These are phyloP conservation scores for Komagataella kurtzmanii DNA, from an alignment of 805 yeast genomes.

Conservation along the genomic window DNA sequence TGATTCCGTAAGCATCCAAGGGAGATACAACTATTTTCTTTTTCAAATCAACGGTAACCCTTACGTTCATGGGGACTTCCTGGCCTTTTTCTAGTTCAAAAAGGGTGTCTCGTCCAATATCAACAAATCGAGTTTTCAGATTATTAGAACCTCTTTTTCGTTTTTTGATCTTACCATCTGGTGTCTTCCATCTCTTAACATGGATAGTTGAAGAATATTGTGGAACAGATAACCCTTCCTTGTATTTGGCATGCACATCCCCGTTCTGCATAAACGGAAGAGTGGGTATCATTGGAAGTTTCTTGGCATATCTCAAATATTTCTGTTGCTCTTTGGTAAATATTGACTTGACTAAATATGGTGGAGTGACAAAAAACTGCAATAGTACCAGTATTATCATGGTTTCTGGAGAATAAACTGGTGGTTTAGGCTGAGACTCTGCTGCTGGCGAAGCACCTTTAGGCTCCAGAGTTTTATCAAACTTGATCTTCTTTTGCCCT, in stretches of 20 bases:
- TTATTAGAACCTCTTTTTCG: conserved; percentile 33
- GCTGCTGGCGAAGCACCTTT: conserved; percentile 5
- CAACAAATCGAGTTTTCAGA: conserved; percentile 50
- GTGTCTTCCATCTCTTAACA: conserved; percentile 23
- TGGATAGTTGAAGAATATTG: conserved; percentile 14
- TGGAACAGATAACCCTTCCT: conserved; percentile 52
- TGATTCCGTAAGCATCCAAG: conserved; percentile 49
- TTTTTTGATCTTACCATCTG: conserved; percentile 24
- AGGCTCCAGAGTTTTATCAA: conserved; percentile 8
- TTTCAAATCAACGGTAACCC: conserved; percentile 68
- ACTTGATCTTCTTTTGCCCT: conserved; percentile 1
- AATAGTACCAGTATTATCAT: conserved; percentile 53
- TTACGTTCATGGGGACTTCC: conserved; percentile 61
- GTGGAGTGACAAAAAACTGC: conserved; percentile 78
- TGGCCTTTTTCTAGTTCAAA: conserved; percentile 39
- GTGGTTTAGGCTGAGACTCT: conserved; percentile 14
- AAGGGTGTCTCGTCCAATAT: conserved; percentile 52
- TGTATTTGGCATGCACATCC: conserved; percentile 21
- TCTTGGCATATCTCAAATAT: conserved; percentile 49
- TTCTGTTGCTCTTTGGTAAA: conserved; percentile 34
- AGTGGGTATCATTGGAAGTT: conserved; percentile 57
- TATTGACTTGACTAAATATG: conserved; percentile 54
- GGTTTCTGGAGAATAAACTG: conserved; percentile 17
- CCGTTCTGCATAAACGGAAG: conserved; percentile 60
- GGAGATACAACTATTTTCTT: conserved; percentile 58